These are phyloP conservation scores for Suillus lakei DNA, from an alignment of 768 basidiomycete species.

Conservation along the genomic window DNA sequence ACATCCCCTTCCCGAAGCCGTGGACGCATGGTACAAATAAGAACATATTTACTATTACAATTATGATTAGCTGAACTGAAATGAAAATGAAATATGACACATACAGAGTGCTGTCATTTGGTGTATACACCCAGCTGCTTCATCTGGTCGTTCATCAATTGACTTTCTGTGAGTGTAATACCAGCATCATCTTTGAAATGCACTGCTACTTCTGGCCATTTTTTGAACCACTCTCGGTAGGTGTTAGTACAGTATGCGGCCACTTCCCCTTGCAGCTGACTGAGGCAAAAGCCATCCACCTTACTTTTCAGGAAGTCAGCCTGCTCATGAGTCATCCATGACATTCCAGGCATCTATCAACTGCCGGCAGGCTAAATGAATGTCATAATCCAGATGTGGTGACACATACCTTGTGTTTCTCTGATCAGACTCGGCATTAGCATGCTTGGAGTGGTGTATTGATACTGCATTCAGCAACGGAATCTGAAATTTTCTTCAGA, in stretches of 20 bases:
- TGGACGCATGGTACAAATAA: neutral
- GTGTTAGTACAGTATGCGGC: neutral
- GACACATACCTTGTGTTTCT: slow-evolving; percentile 1
- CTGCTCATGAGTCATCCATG: neutral
- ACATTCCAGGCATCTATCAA: neutral
- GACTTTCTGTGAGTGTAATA: neutral
- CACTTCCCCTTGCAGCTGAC: neutral
- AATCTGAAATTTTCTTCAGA: neutral
- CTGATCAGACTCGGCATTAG: neutral
- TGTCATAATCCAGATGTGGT: neutral
- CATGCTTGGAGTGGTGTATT: neutral
- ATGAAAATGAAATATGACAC: neutral
- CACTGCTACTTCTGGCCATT: neutral
- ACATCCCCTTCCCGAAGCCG: neutral
- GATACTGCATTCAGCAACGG: neutral
- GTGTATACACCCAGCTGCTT: neutral
- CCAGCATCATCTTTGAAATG: neutral
- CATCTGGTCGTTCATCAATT: neutral
- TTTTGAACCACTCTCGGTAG: neutral
- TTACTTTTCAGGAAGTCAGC: neutral
- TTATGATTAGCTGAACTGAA: neutral
- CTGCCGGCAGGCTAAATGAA: neutral
- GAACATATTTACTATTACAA: neutral
- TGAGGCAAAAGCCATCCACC: neutral
- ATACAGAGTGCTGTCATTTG: neutral